phyloP scores from a whole-genome alignment of 345 rosid genomes.

The Combretum micranthum region DNA sequence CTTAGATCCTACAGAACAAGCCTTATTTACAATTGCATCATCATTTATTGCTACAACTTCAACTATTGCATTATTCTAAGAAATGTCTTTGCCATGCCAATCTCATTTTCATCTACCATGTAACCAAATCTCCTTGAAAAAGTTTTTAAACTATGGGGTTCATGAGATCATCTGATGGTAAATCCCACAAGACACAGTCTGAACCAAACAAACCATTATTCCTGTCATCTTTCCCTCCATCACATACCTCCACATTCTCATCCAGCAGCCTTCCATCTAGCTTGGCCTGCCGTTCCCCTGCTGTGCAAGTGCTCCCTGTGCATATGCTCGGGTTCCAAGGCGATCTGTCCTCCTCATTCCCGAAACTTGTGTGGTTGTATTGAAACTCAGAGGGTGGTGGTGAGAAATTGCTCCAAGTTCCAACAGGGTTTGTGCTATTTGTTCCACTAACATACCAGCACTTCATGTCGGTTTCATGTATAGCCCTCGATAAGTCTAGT shows the following conservation, averaged over 20 bases:
- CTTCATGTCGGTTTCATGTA: conserved; percentile 50
- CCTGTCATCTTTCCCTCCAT: conserved; percentile 39
- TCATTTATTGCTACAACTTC: background rate
- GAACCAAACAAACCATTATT: conserved; percentile 49
- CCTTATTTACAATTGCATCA: conserved; percentile 24
- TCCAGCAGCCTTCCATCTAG: conserved; percentile 25
- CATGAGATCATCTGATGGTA: conserved; percentile 66
- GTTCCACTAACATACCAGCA: conserved; percentile 28
- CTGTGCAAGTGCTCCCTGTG: conserved; percentile 44
- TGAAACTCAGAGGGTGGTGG: conserved; percentile 24
- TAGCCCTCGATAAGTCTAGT: conserved; percentile 49
- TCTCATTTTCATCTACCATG: conserved; percentile 2
- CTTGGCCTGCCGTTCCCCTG: conserved; percentile 32
- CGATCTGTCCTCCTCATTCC: conserved; percentile 47
- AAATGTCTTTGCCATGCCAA: too few species aligned
- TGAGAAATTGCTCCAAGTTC: conserved; percentile 28
- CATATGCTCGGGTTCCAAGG: conserved; percentile 54
- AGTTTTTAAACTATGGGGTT: conserved; percentile 43
- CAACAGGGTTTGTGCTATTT: conserved; percentile 25
- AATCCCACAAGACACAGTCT: conserved; percentile 79
- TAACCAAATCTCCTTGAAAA: background rate
- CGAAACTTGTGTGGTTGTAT: conserved; percentile 37
- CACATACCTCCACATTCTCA: conserved; percentile 45
- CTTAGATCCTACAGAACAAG: conserved; percentile 3
- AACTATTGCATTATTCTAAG: too few species aligned